Base-by-base conservation (phyloP, 768 basidiomycete species). In the Fistulinella prunicolor region DNA sequence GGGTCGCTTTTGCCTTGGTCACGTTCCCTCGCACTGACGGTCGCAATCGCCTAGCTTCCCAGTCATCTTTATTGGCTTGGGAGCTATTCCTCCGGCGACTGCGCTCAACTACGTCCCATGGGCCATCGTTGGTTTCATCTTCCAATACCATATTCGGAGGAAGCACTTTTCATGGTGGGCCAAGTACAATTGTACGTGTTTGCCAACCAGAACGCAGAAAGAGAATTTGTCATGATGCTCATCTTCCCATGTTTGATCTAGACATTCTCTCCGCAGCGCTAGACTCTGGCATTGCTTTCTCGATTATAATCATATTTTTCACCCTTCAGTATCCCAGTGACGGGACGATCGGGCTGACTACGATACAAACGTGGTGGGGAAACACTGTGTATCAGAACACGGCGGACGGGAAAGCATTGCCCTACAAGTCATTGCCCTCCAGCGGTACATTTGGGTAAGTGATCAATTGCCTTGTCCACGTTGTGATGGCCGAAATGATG, bases 251-350 rank as follows among this genome's bases (percentile, higher is more conserved):
- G 36, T 10, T 36, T 9, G 34, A 28, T n/a, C n/a, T 40, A 75
- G 74, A 85, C 53, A 80, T 86, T 17, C 65, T 87, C n/a, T 86
- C 85, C 7, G 83, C 85, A 9, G 86, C 82, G 4, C 57, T 88
- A 55, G 86, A 86, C 55, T 76, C 85, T 13, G 85, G 86, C n/a
- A 70, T 85, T 9, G 83, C 84, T 0, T 54, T 86, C 16, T 66
- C 75, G 19, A 65, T 76, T 3, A 66, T 86, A 21, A 20, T 81
- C 39, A 75, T 85, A 35, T 84, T 81, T 69, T 83, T 84, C 63
- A 54, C 60, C 30, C 70, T 86, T n/a, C 80, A 88, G 64, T 86
- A 79, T 56, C 86, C 85, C 2, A 53, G 53, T 47, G 74, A 85
- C 46, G 84, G 85, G 3, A 66, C 65, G 10, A 85, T 88, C 51